Evolutionary conservation across 352 stramenopile species (phyloP).

Genomic region (Hyphochytrium catenoides): DNA sequence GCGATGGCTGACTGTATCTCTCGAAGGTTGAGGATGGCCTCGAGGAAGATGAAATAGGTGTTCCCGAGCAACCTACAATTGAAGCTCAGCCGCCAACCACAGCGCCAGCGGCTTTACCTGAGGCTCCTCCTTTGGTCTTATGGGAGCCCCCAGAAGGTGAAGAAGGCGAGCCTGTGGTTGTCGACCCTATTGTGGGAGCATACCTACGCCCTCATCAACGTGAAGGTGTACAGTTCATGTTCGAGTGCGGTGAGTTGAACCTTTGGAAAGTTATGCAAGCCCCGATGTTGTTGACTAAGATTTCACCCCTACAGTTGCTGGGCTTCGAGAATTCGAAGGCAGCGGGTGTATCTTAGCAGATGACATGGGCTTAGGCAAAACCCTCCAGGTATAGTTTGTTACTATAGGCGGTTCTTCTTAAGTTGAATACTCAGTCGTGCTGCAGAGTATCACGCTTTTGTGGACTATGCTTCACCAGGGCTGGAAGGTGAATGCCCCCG

Average conservation of each 20-base stretch:
- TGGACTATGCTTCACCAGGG: conserved; percentile 47
- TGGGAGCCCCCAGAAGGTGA: conserved; percentile 38
- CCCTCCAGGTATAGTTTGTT: conserved; percentile 14
- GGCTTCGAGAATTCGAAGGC: conserved; percentile 38
- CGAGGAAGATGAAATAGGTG: conserved; percentile 22
- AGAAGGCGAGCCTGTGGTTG: conserved; percentile 29
- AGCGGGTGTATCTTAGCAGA: conserved; percentile 60
- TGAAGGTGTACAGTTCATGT: conserved; percentile 91
- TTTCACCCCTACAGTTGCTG: conserved; percentile 12
- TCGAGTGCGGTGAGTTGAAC: conserved; percentile 62
- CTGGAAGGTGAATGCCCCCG: conserved; percentile 20
- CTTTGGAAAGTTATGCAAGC: not conserved
- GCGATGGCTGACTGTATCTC: too few relatives aligned
- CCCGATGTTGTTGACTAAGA: not conserved
- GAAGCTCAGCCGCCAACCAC: conserved; percentile 4
- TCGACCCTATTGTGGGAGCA: conserved; percentile 73
- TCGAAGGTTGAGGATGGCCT: conserved; percentile 1
- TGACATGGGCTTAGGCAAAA: conserved; percentile 65
- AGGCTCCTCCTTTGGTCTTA: conserved; percentile 36
- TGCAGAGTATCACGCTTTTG: conserved; percentile 53
- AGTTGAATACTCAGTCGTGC: not conserved
- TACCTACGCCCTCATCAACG: conserved; percentile 84
- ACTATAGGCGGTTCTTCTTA: too few relatives aligned
- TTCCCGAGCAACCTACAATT: conserved; percentile 10
- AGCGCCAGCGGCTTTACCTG: conserved; percentile 9